Conservation (phyloP, 1,284 basidiomycete species). For the Heterobasidion irregulare region DNA sequence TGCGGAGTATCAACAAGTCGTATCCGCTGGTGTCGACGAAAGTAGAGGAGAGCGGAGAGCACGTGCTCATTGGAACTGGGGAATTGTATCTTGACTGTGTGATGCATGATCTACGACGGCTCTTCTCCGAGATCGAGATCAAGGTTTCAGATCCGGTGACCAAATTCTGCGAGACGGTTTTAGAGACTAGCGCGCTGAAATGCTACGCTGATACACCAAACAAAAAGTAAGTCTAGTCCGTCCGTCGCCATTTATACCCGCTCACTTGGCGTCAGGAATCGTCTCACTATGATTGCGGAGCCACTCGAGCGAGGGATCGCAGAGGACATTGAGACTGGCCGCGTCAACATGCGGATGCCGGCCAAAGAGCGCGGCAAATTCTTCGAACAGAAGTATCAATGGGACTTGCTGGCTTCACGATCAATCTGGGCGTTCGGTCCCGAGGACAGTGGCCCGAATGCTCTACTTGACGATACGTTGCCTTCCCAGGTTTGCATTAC, state of each 20-base stretch:
- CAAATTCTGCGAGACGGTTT: constrained; percentile 96
- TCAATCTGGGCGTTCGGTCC: constrained; percentile 99
- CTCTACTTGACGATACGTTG: constrained; percentile 92
- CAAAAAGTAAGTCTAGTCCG: constrained; percentile 66
- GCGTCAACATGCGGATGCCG: constrained; percentile 89
- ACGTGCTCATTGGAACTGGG: constrained; percentile 94
- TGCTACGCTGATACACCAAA: constrained; percentile 99
- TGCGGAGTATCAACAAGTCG: constrained; percentile 96
- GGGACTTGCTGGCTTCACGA: constrained; percentile 94
- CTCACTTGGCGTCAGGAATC: constrained; percentile 56
- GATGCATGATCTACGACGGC: constrained; percentile 87
- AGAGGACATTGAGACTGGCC: constrained; percentile 88
- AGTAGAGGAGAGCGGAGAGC: constrained; percentile 98
- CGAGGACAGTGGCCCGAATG: constrained; percentile 90
- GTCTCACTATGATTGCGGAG: constrained; percentile 96
- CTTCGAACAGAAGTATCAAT: constrained; percentile 95
- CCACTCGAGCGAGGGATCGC: constrained; percentile 90
- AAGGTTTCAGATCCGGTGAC: constrained; percentile 99
- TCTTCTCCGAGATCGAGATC: constrained; percentile 99
- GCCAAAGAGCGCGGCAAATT: constrained; percentile 89
- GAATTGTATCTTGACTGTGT: constrained; percentile 97
- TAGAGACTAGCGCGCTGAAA: constrained; percentile 96
- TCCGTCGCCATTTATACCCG: constrained; percentile 1
- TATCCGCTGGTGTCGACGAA: constrained; percentile 94
- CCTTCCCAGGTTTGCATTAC: constrained; percentile 69